A percentile compares a stretch with the other conserved stretches of the same genome.
These are phyloP conservation scores for Adiantum capillusveneris DNA, from an alignment of 75 land plant species.

Conservation along the genomic window DNA sequence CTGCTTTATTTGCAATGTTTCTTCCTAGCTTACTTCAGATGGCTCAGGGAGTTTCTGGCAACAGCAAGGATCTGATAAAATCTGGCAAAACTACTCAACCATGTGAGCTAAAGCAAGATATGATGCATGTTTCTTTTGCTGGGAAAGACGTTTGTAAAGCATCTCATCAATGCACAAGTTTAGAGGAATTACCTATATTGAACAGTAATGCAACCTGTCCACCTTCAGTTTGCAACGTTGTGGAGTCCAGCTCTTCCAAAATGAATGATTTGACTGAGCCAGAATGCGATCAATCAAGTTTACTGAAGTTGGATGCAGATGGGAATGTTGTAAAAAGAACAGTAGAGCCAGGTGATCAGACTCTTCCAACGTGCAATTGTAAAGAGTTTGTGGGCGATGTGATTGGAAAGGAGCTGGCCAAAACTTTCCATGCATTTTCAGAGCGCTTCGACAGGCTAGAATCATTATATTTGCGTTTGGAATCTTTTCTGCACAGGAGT, in stretches of 20 bases:
- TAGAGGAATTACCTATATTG: not conserved
- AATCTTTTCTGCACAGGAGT: constrained; percentile 51
- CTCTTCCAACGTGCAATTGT: not conserved
- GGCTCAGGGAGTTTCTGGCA: constrained; percentile 21
- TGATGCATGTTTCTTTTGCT: too few relatives aligned
- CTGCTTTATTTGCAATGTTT: constrained; percentile 63
- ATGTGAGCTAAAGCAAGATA: not conserved
- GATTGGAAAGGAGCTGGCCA: too few relatives aligned
- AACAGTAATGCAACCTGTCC: not conserved
- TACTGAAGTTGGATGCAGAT: not conserved
- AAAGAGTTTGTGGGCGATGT: not conserved
- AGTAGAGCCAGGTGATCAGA: not conserved
- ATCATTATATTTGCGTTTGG: constrained; percentile 43
- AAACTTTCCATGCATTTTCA: constrained; percentile 30
- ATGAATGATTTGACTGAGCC: not conserved
- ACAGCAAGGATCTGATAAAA: not conserved
- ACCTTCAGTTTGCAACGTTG: not conserved
- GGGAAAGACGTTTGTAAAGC: not conserved
- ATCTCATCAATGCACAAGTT: not conserved
- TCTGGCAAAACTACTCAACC: not conserved
- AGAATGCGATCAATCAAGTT: not conserved
- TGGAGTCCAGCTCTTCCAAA: not conserved
- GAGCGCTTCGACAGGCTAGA: constrained; percentile 47
- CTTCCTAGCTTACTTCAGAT: constrained; percentile 56
- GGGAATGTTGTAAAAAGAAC: not conserved